Conservation (phyloP, 2,329 filamentous ascomycete genomes). For the Herpotrichia juniperi region DNA sequence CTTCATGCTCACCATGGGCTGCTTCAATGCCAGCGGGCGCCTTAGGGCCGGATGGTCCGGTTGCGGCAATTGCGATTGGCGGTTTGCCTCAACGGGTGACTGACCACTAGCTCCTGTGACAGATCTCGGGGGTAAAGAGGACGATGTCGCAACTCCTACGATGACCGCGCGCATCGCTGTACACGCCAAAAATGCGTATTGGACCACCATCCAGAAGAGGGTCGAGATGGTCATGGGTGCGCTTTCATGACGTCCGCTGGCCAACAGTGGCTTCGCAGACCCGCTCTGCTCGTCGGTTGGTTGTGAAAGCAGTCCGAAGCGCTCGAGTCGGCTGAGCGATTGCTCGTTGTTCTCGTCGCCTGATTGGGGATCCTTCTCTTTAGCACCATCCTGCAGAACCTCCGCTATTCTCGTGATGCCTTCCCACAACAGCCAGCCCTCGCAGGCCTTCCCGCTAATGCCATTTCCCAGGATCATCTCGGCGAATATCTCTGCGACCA, state of each 20-base stretch:
- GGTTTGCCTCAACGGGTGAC: constrained; percentile 32
- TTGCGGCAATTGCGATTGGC: constrained; percentile 36
- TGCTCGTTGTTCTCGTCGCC: constrained; percentile 34
- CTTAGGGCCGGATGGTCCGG: constrained; percentile 39
- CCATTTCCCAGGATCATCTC: constrained; percentile 88
- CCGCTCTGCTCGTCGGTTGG: constrained; percentile 33
- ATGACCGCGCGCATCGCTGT: constrained; percentile 70
- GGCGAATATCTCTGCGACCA: constrained; percentile 86
- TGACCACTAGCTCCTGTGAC: constrained; percentile 32
- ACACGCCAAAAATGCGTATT: constrained; percentile 57
- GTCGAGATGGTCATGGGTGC: constrained; percentile 26
- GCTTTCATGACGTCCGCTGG: constrained; percentile 23
- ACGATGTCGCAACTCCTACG: constrained; percentile 68
- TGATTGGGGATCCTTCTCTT: constrained; percentile 35
- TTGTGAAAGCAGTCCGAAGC: constrained; percentile 60
- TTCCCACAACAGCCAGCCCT: constrained; percentile 91
- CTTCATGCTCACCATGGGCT: constrained; percentile 77
- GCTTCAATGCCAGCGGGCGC: constrained; percentile 48
- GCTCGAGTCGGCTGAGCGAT: constrained; percentile 57
- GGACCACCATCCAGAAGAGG: constrained; percentile 63
- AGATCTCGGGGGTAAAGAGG: constrained; percentile 67
- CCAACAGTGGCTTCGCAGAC: constrained; percentile 21
- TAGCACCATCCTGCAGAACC: constrained; percentile 44
- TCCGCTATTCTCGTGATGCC: constrained; percentile 74
- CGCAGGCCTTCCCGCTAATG: constrained; percentile 78